Conservation (phyloP, 1,284 basidiomycete species). For the Cryptococcus depauperatus region DNA sequence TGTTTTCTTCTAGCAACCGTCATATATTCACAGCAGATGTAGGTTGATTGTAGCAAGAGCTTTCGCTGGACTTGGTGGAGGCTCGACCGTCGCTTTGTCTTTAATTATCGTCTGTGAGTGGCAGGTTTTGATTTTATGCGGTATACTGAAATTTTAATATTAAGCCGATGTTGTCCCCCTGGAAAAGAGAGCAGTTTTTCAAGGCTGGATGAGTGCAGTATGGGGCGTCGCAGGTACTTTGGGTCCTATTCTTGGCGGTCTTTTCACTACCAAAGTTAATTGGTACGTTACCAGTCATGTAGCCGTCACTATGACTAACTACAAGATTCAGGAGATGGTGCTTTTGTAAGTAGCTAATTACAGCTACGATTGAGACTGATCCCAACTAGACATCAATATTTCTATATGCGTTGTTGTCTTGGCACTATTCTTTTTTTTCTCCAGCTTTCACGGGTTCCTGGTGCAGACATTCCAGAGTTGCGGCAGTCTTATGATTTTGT, state of each 20-base stretch:
- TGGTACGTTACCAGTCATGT: slow-evolving; percentile 12
- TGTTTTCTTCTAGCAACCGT: too few relatives aligned
- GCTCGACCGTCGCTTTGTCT: slow-evolving; percentile 31
- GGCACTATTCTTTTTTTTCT: slow-evolving; percentile 67
- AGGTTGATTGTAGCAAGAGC: slow-evolving; percentile 35
- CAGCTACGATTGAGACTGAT: too few relatives aligned
- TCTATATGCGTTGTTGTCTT: slow-evolving; percentile 52
- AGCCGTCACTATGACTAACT: background rate
- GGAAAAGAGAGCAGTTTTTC: slow-evolving; percentile 34
- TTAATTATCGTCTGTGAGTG: slow-evolving; percentile 10
- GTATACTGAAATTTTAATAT: background rate
- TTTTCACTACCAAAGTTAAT: slow-evolving; percentile 26
- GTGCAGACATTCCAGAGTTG: slow-evolving; percentile 18
- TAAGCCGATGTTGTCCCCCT: slow-evolving; percentile 33
- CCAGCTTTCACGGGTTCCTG: slow-evolving; percentile 56
- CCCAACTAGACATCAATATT: slow-evolving; percentile 43
- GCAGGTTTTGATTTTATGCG: slow-evolving; percentile 4
- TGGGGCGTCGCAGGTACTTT: slow-evolving; percentile 42
- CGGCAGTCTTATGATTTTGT: slow-evolving; percentile 38
- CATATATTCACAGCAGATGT: too few relatives aligned
- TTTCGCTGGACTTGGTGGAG: slow-evolving; percentile 39
- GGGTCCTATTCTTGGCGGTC: slow-evolving; percentile 43
- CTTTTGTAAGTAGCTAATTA: slow-evolving; percentile 19
- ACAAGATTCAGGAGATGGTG: slow-evolving; percentile 21
- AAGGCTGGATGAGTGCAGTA: slow-evolving; percentile 36